phyloP scores from a whole-genome alignment of 106 monocot species.

The Apostasia ramifera region DNA sequence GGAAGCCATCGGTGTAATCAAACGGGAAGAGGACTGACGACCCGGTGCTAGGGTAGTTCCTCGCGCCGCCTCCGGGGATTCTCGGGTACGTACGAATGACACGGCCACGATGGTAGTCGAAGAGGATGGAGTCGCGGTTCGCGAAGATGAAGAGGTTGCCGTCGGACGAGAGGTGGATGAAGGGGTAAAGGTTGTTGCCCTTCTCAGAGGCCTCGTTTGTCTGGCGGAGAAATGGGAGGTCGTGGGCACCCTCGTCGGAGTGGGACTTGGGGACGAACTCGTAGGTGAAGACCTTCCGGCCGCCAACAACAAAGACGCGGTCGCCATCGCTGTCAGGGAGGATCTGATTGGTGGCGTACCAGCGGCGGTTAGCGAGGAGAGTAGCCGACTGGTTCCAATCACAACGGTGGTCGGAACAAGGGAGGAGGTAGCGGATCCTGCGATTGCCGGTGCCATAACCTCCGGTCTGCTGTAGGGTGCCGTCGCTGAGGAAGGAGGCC shows the following conservation, averaged over 20 bases:
- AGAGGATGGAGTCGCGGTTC: conserved; percentile 15
- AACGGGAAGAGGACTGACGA: conserved; percentile 44
- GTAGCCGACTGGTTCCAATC: conserved; percentile 22
- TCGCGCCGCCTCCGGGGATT: conserved; percentile 19
- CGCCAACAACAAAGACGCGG: conserved; percentile 20
- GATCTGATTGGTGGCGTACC: conserved; percentile 42
- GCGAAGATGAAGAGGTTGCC: conserved; percentile 33
- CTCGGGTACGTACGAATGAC: conserved; percentile 19
- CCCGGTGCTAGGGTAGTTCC: conserved; percentile 43
- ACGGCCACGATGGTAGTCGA: conserved; percentile 8
- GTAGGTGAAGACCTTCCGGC: conserved; percentile 14
- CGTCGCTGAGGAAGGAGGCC: conserved; percentile 33
- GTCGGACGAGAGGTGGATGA: conserved; percentile 24
- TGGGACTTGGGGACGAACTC: conserved; percentile 23
- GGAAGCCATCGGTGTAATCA: conserved; percentile 9
- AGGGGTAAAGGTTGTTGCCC: conserved; percentile 28
- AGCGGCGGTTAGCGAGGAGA: conserved; percentile 20
- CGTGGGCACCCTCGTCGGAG: not conserved
- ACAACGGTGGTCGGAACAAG: conserved; percentile 15
- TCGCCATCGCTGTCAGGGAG: conserved; percentile 19
- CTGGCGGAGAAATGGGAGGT: conserved; percentile 8
- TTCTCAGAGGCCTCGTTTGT: conserved; percentile 10
- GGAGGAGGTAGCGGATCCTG: conserved; percentile 24
- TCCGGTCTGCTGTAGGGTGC: conserved; percentile 39
- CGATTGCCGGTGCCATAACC: conserved; percentile 34